Percentiles rank a stretch among this genome's conserved stretches.
These are phyloP conservation scores for Eutrema salsugineum DNA, from an alignment of 441 rosid genomes.

Conservation along the genomic window DNA sequence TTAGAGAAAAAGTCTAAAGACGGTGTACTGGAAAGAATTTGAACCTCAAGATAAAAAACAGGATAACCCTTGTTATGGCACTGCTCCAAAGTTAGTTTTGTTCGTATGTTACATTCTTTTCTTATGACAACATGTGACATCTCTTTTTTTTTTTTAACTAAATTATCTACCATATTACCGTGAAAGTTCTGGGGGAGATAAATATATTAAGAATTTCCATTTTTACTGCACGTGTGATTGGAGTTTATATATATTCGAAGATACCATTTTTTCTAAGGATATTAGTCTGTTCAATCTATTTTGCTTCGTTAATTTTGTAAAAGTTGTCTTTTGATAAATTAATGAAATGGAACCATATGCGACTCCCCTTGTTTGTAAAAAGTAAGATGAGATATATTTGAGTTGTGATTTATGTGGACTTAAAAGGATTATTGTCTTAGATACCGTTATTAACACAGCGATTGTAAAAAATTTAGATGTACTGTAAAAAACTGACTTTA, in stretches of 20 bases:
- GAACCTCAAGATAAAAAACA: conserved; percentile 12
- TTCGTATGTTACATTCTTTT: conserved; percentile 30
- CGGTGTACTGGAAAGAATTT: conserved; percentile 24
- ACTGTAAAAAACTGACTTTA: not conserved
- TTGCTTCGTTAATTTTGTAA: not conserved
- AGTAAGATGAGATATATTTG: not conserved
- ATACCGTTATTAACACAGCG: not conserved
- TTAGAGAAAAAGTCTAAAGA: conserved; percentile 10
- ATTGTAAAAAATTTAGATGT: not conserved
- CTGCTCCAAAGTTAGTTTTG: conserved; percentile 28
- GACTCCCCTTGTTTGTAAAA: not conserved
- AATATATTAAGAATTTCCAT: not conserved
- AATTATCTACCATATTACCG: not conserved
- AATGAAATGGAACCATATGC: not conserved
- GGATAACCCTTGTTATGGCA: conserved; percentile 25
- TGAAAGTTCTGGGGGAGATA: not conserved
- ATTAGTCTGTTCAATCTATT: not conserved
- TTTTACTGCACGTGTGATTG: not conserved
- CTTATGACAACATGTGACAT: conserved; percentile 32
- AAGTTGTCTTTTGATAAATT: not conserved
- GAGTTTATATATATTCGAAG: not conserved
- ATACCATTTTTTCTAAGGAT: not conserved
- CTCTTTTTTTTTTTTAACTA: not conserved
- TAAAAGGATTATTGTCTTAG: not conserved
- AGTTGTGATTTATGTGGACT: conserved; percentile 2